Evolutionary conservation across 2,329 filamentous ascomycete species (phyloP), one percentile per base, ranked within the genome.

Genomic region (Fusarium sp.): DNA sequence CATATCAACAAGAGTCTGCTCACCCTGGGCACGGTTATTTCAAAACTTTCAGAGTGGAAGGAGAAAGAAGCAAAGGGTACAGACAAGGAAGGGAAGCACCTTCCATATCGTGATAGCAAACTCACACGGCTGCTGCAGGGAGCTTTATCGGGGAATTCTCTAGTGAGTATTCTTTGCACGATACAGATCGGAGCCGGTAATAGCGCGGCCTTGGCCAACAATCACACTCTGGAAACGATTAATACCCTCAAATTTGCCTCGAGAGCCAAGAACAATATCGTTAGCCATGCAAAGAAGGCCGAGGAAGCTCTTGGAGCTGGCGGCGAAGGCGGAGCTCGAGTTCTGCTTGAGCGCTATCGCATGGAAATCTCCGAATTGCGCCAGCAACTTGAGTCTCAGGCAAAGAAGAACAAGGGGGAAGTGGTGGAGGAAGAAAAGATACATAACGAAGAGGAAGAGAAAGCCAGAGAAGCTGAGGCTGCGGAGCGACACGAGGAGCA

Each of bases 1-100:
- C 96, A 99, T 80, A 99, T 99, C 84, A 99, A 99, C 86, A 98
- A 98, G 84, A 98, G 94, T 81, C 84, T 99, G 78, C 89, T 99
- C 65, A 99, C 96, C 1, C 86, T 99, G 7, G 96, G 96, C 57
- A 99, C 94, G 2, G 96, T 99, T 77, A 98, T 99, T 79, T 93
- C 94, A 16, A 93, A 93, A 72, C 86, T 99, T n/a, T 97, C 95
- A 3, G 94, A 94, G 61, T 90, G 92, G 78, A 97, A 97, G 79
- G 93, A 97, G 45, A 95, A 94, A 81, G 88, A 93, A 63, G 89
- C 88, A 58, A 93, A 92, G 78, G 85, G 87, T 10, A 86, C 83
- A 21, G 94, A 97, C 77, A 95, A 94, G 78, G 93, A 97, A 74
- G 92, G 90, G 55, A 97, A 97, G 80, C 96, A 99, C 86, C 82